Evolutionary conservation across 257 asterid species (phyloP).

Genomic region (Capsicum chinense): DNA sequence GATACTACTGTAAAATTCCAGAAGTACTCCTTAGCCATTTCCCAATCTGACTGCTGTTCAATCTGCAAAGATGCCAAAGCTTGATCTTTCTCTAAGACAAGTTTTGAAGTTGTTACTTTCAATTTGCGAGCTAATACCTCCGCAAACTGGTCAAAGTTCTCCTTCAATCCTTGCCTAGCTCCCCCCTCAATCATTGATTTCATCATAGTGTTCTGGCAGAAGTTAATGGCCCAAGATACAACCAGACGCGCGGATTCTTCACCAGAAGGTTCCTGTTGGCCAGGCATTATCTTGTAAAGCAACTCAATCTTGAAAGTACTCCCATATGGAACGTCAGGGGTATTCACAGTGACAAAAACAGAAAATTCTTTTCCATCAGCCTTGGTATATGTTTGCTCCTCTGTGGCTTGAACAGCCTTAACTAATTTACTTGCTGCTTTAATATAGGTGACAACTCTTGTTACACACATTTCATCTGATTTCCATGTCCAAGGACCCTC

Average conservation of each 20-base stretch:
- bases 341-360: constrained; percentile 58
- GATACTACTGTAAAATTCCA: constrained; percentile 70
- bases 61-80: constrained; percentile 56
- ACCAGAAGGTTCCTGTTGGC: constrained; percentile 47
- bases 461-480: constrained; percentile 53
- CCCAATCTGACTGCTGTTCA: constrained; percentile 58
- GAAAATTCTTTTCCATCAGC: constrained; percentile 63
- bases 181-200: constrained; percentile 82
- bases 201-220: constrained; percentile 76
- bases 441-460: constrained; percentile 63
- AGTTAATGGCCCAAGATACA: constrained; percentile 76
- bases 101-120: constrained; percentile 42
- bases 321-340: constrained; percentile 96
- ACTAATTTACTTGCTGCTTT: constrained; percentile 78
- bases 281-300: constrained; percentile 75
- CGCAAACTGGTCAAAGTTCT: constrained; percentile 68
- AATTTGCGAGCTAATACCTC: constrained; percentile 55
- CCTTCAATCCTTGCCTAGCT: constrained; percentile 80
- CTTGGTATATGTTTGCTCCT: constrained; percentile 69
- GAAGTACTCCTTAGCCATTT: constrained; percentile 59
- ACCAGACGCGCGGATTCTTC: constrained; percentile 68
- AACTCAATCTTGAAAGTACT: constrained; percentile 68
- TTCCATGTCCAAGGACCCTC: constrained; percentile 77
- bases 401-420: constrained; percentile 82
- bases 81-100: constrained; percentile 56